A percentile compares a stretch with the other conserved stretches of the same genome.
phyloP scores from a whole-genome alignment of 1,284 basidiomycete genomes.

The Blastosporella zonata region DNA sequence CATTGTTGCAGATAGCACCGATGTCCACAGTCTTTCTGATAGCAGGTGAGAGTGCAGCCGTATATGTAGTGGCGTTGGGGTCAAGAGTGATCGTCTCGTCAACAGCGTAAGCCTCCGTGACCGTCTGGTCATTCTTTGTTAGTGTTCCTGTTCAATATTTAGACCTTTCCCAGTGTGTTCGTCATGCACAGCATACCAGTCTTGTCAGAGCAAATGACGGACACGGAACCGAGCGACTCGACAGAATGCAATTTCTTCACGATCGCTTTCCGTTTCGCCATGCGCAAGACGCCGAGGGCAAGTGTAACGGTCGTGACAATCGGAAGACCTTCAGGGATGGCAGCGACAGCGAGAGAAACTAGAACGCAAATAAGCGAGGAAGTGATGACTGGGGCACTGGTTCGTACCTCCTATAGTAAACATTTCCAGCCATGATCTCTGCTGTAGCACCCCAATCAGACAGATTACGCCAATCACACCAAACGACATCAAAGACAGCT shows the following conservation, averaged over 20 bases:
- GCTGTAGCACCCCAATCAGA: slow-evolving; percentile 85
- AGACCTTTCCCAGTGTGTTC: background rate
- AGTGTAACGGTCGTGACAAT: slow-evolving; percentile 98
- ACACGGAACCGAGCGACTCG: slow-evolving; percentile 91
- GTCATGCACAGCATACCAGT: slow-evolving; percentile 54
- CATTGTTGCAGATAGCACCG: slow-evolving; percentile 75
- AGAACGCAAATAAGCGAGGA: background rate
- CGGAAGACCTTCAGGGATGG: slow-evolving; percentile 95
- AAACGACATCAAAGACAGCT: slow-evolving; percentile 88
- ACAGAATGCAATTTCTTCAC: slow-evolving; percentile 97
- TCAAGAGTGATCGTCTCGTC: slow-evolving; percentile 80
- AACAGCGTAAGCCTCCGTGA: slow-evolving; percentile 84
- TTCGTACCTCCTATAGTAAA: slow-evolving; percentile 92
- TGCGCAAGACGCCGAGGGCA: slow-evolving; percentile 89
- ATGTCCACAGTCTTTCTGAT: slow-evolving; percentile 63
- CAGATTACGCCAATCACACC: slow-evolving; percentile 92
- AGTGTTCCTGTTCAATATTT: slow-evolving; percentile 66
- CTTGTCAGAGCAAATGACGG: slow-evolving; percentile 97
- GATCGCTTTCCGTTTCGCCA: slow-evolving; percentile 94
- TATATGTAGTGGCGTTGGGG: slow-evolving; percentile 36
- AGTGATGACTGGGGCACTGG: background rate
- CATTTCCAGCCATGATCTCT: slow-evolving; percentile 95
- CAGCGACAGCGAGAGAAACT: slow-evolving; percentile 96
- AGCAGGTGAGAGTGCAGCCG: slow-evolving; percentile 46
- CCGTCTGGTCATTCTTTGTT: slow-evolving; percentile 95